phyloP scores from a whole-genome alignment of 768 basidiomycete species.

The Podaxis sp. region DNA sequence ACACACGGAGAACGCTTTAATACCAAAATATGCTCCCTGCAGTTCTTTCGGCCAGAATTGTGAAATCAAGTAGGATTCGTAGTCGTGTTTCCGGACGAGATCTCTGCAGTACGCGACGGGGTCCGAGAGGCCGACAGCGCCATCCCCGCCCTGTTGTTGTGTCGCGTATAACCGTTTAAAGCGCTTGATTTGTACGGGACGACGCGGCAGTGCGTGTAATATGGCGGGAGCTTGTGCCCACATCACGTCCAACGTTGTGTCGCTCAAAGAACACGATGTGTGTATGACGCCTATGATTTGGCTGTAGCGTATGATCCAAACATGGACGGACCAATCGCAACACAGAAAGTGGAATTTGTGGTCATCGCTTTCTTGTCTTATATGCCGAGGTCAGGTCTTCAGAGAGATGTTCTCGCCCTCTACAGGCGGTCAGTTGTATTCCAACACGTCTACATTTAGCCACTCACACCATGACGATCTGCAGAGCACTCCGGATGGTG shows the following conservation, averaged over 20 bases:
- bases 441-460: not conserved
- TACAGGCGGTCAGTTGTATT: constrained; percentile 33
- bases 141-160: not conserved
- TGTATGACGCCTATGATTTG: not conserved
- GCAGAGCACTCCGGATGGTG: constrained; percentile 74
- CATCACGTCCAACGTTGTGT: no score
- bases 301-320: not conserved
- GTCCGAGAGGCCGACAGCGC: constrained; percentile 26
- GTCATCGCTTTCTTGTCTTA: not conserved
- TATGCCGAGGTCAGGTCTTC: constrained; percentile 35
- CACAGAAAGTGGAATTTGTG: not conserved
- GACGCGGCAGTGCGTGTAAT: not conserved
- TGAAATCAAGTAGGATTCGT: constrained; percentile 70
- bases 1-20: constrained; percentile 83
- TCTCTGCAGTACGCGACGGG: constrained; percentile 64
- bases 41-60: constrained; percentile 67
- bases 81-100: constrained; percentile 75
- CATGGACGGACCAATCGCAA: not conserved
- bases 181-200: not conserved
- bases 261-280: no score
- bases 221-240: not conserved
- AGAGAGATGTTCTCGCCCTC: constrained; percentile 47
- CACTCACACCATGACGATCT: not conserved
- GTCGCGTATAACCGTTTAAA: not conserved
- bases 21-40: constrained; percentile 67